phyloP scores from a whole-genome alignment of 106 monocot genomes.

The Acorus calamus region DNA sequence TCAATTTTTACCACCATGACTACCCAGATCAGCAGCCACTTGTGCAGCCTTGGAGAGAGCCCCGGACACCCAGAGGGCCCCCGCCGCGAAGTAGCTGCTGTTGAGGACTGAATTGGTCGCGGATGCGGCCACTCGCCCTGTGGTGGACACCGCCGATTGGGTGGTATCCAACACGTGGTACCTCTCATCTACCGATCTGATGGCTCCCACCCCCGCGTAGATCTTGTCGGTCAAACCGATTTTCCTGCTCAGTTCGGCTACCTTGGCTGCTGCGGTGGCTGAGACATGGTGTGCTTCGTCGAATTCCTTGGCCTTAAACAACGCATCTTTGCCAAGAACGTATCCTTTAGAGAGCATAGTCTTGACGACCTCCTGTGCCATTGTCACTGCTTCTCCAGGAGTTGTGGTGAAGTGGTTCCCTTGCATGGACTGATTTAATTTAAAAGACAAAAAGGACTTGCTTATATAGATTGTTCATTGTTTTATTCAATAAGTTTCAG shows the following conservation, averaged over 20 bases:
- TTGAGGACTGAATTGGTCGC: constrained; percentile 53
- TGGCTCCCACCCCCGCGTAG: constrained; percentile 40
- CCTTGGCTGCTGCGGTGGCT: constrained; percentile 48
- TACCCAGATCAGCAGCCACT: constrained; percentile 51
- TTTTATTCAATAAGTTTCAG: too few species aligned
- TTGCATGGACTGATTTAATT: constrained; percentile 13
- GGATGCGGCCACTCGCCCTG: constrained; percentile 40
- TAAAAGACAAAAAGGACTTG: too few species aligned
- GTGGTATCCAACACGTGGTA: constrained; percentile 57
- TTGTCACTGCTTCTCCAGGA: constrained; percentile 51
- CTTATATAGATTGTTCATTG: too few species aligned
- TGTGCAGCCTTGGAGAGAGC: constrained; percentile 63
- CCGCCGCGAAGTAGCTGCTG: constrained; percentile 89
- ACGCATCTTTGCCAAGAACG: constrained; percentile 59
- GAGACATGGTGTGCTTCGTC: constrained; percentile 69
- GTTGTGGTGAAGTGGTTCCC: constrained; percentile 26
- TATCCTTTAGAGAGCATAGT: constrained; percentile 75
- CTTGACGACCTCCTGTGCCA: constrained; percentile 72
- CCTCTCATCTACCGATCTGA: constrained; percentile 45
- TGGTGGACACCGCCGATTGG: constrained; percentile 45
- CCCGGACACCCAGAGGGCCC: constrained; percentile 63
- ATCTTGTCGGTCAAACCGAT: constrained; percentile 71
- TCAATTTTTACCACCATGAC: constrained; percentile 17
- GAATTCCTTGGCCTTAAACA: constrained; percentile 57
- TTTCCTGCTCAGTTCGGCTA: constrained; percentile 60